A percentile compares a stretch with the other conserved stretches of the same genome.
Conservation (phyloP, 2,329 filamentous ascomycete genomes). For the Aspergillus terreus region DNA sequence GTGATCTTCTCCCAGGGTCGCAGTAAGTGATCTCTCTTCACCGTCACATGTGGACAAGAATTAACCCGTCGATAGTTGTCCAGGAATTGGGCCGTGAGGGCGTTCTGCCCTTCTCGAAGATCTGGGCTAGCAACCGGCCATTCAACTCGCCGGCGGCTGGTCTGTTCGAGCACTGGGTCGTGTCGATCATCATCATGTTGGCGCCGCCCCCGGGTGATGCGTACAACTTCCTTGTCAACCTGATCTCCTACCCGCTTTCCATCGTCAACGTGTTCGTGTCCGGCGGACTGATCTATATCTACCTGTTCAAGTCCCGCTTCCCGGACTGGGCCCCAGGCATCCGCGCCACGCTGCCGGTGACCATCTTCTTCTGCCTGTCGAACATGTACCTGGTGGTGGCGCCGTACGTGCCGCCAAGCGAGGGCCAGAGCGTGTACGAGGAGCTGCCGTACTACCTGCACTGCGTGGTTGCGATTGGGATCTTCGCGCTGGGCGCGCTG, state of each 20-base stretch:
- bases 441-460: constrained; percentile 53
- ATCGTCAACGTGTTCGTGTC: constrained; percentile 52
- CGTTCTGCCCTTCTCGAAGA: constrained; percentile 60
- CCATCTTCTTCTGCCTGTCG: constrained; percentile 50
- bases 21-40: constrained; percentile 23
- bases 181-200: constrained; percentile 62
- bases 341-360: constrained; percentile 48
- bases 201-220: constrained; percentile 65
- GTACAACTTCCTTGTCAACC: constrained; percentile 58
- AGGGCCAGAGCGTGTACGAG: constrained; percentile 49
- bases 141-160: constrained; percentile 61
- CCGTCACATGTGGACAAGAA: neutral
- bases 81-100: constrained; percentile 67
- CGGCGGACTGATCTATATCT: constrained; percentile 47
- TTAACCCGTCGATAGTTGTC: constrained; percentile 24
- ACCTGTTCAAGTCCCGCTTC: constrained; percentile 32
- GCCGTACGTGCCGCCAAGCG: constrained; percentile 49
- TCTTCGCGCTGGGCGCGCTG: constrained; percentile 48
- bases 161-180: constrained; percentile 61
- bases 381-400: constrained; percentile 53
- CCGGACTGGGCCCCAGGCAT: constrained; percentile 49
- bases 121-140: constrained; percentile 68
- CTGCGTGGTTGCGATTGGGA: constrained; percentile 50
- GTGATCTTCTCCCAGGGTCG: constrained; percentile 50
- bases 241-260: constrained; percentile 40